Base-by-base conservation (phyloP, 352 stramenopile species). In the Globisporangium nodosum region DNA sequence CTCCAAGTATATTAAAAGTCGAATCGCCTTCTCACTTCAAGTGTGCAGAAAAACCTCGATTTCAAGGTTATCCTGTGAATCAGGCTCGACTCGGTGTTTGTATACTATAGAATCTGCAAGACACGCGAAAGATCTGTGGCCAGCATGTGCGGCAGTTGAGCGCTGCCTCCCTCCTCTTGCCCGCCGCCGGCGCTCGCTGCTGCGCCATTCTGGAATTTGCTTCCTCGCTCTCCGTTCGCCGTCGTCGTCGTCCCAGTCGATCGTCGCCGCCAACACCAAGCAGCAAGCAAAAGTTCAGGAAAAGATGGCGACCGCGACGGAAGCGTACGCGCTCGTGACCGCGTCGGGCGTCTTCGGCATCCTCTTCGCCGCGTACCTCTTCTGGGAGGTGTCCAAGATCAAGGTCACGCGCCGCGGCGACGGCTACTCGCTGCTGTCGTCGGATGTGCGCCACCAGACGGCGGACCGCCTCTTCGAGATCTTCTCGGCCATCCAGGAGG, bases 401-500 rank as follows among this genome's bases (percentile, higher is more conserved):
- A 89, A 92, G 69, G 85, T 94, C 27, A 94, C 85, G 27, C 82
- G 83, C 50, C 82, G 85, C 49, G 85, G 85, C 43, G 85, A 94
- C 66, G 81, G 76, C 59, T 94, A 94, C 71, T 74, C 81, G 61
- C 74, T 94, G 47, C 63, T 94, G 43, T 66, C 83, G 27, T 71
- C 75, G 30, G 85, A 94, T 49, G 70, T 87, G 63, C 85, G 82
- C 54, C 79, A 85, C 70, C 82, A 91, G 62, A 94, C 85, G 43
- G 85, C 85, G 12, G 82, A 94, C 64, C 85, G 85, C 31, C 79
- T 94, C 30, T 94, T 86, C 58, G 85, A 94, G 77, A 94, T 99
- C 73, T 98, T 95, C 76, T 87, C 90, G 59, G 93, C 94, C 43
- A 99, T 99, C 78, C 95, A 98, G 64, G 83, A 98, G 62, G 97